Evolutionary conservation across 2,329 filamentous ascomycete genomes (phyloP).

Genomic region (Fusarium subglutinans): DNA sequence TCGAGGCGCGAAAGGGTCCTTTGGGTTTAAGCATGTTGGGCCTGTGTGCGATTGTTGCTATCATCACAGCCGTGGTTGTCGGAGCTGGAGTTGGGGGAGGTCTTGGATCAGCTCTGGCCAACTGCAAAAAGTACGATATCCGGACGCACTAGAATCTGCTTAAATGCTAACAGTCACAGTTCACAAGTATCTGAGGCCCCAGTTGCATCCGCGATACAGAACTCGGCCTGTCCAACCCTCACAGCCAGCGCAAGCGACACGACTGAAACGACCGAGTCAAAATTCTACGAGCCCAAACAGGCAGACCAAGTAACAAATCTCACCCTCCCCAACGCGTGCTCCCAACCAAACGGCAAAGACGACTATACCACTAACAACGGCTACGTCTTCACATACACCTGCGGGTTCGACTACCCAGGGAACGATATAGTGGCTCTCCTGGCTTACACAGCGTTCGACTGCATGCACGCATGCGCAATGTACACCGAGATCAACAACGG

Average conservation of each 20-base stretch:
- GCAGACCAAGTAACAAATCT: slow-evolving; percentile 2
- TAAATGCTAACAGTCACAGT: neutral
- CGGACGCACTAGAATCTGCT: neutral
- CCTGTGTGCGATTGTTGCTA: neutral
- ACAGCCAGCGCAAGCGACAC: neutral
- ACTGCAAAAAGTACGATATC: neutral
- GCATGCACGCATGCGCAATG: slow-evolving; percentile 3
- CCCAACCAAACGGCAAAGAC: neutral
- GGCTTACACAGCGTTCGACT: slow-evolving; percentile 7
- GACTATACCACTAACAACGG: neutral
- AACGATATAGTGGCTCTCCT: slow-evolving; percentile 6
- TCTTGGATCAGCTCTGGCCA: slow-evolving; percentile 13
- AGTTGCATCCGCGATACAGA: neutral
- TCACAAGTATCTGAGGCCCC: neutral
- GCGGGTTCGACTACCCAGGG: neutral
- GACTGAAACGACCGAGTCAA: neutral
- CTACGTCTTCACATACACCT: neutral
- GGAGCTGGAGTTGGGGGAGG: slow-evolving; percentile 19
- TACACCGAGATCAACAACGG: neutral
- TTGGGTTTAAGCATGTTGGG: slow-evolving; percentile 1
- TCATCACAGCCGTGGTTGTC: neutral
- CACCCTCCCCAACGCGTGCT: neutral
- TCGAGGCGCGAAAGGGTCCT: neutral
- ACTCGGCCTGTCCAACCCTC: neutral
- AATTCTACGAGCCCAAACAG: neutral